Conservation (phyloP, 768 basidiomycete species). For the Suillus occidentalis region DNA sequence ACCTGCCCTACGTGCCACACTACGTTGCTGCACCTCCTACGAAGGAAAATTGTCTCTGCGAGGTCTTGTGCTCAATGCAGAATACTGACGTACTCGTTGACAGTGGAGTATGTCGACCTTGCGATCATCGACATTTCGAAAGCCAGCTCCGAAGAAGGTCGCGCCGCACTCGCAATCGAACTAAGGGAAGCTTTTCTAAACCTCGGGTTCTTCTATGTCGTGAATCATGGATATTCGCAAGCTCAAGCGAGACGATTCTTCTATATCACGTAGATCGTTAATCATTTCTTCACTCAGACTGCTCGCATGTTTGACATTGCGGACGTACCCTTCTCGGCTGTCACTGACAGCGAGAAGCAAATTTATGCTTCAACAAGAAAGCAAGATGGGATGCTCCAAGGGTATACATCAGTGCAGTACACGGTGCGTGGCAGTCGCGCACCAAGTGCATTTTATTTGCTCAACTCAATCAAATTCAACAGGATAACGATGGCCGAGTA, state of each 20-base stretch:
- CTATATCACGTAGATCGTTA: not conserved
- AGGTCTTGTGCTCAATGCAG: not conserved
- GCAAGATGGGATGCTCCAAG: conserved; percentile 47
- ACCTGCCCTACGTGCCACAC: conserved; percentile 35
- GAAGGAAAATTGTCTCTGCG: conserved; percentile 33
- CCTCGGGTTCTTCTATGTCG: conserved; percentile 43
- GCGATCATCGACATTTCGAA: conserved; percentile 52
- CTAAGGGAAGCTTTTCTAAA: conserved; percentile 46
- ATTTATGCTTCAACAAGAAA: conserved; percentile 40
- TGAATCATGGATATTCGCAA: conserved; percentile 39
- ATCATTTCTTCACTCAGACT: conserved; percentile 31
- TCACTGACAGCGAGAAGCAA: conserved; percentile 43
- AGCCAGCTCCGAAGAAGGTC: conserved; percentile 37
- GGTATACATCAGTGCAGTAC: conserved; percentile 51
- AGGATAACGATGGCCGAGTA: conserved; percentile 64
- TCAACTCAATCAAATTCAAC: not conserved
- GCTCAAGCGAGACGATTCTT: conserved; percentile 26
- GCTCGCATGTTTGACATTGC: conserved; percentile 50
- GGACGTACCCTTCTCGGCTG: conserved; percentile 43
- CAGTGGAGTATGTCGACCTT: conserved; percentile 52
- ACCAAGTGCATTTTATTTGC: not conserved
- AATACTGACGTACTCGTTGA: conserved; percentile 16
- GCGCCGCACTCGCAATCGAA: conserved; percentile 37
- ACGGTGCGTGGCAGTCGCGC: conserved; percentile 35
- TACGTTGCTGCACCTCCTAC: conserved; percentile 38